Evolutionary conservation across 75 land plant genomes (phyloP).

Genomic region (Pinus taeda): DNA sequence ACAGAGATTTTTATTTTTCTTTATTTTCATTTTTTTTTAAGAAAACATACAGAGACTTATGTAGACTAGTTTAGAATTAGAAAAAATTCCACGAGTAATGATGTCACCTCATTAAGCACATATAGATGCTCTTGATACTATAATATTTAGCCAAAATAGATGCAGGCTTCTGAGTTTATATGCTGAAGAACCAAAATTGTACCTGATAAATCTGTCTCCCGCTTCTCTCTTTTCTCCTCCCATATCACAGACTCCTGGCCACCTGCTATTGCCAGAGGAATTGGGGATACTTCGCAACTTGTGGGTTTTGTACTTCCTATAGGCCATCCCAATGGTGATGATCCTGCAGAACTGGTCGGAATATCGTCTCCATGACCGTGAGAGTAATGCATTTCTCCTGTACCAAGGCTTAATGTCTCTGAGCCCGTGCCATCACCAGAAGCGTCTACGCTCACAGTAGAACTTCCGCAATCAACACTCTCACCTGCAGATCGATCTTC

Average conservation of each 20-base stretch:
- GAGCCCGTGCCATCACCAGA: constrained; percentile 1
- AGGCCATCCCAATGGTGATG: constrained; percentile 49
- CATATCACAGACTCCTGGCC: constrained; percentile 21
- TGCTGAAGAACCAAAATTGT: neutral
- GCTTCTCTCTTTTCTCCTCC: constrained; percentile 40
- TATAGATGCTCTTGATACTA: neutral
- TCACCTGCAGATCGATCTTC: constrained; percentile 8
- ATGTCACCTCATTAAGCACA: too few species aligned
- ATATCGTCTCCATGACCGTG: constrained; percentile 6
- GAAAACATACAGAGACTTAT: neutral
- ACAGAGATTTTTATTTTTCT: too few species aligned
- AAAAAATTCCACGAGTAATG: too few species aligned
- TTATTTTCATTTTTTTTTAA: too few species aligned
- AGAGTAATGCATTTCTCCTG: neutral
- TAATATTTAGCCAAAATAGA: neutral
- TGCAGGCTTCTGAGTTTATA: neutral
- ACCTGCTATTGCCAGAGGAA: constrained; percentile 13
- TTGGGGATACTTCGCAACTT: constrained; percentile 5
- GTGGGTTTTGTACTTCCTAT: constrained; percentile 27
- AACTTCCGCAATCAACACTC: constrained; percentile 12
- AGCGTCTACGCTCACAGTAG: constrained; percentile 1
- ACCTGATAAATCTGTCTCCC: constrained; percentile 31
- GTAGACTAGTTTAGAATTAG: neutral
- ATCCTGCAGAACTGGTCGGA: constrained; percentile 21
- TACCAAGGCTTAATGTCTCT: constrained; percentile 3